Conservation (phyloP, 345 rosid genomes). For the Populus euphratica region DNA sequence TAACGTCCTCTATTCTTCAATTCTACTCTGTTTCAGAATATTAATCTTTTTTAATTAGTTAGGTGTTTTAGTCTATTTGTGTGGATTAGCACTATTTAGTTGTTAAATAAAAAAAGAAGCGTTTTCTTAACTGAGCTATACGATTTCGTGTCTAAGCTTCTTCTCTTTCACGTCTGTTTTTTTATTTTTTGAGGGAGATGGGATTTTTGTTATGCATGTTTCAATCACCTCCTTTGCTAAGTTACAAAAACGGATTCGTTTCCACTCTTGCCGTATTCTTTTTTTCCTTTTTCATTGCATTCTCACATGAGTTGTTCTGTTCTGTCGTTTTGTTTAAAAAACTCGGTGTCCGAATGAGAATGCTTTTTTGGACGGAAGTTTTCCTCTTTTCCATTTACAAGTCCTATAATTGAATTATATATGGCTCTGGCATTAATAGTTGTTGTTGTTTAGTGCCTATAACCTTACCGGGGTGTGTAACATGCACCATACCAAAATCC, state of each 20-base stretch:
- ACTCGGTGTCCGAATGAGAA: background rate
- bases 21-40: background rate
- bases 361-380: background rate
- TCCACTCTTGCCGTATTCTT: background rate
- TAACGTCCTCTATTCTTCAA: too few relatives aligned
- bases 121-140: background rate
- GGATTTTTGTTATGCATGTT: background rate
- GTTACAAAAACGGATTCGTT: slow-evolving; percentile 8
- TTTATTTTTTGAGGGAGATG: background rate
- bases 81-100: background rate
- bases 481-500: slow-evolving; percentile 11
- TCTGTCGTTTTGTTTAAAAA: slow-evolving; percentile 23
- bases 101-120: too few relatives aligned
- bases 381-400: slow-evolving; percentile 1
- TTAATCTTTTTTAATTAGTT: too few relatives aligned
- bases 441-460: background rate
- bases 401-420: background rate
- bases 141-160: background rate
- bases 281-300: background rate
- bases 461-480: slow-evolving; percentile 8
- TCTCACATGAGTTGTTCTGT: slow-evolving; percentile 20
- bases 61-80: background rate
- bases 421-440: background rate
- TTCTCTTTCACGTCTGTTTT: background rate
- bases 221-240: background rate